phyloP scores from a whole-genome alignment of 78 protist genomes.

The Parvularia atlantis region DNA sequence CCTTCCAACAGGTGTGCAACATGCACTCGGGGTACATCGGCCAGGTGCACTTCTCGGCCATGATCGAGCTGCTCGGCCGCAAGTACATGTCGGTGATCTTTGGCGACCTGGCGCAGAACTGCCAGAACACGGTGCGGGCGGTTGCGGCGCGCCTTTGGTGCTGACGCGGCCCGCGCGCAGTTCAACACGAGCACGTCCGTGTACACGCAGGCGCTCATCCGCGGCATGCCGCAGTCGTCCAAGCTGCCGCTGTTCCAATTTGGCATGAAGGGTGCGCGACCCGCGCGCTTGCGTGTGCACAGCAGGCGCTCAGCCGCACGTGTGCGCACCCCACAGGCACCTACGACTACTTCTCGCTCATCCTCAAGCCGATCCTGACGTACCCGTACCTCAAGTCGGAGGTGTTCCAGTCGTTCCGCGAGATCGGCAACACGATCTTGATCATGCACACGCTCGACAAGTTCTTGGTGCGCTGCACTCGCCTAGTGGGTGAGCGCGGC shows the following conservation, averaged over 20 bases:
- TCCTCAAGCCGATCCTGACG: slow-evolving; percentile 32
- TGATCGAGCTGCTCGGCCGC: slow-evolving; percentile 15
- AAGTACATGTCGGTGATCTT: background rate
- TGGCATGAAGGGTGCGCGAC: slow-evolving; percentile 8
- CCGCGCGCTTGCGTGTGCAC: no score
- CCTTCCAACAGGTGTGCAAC: slow-evolving; percentile 26
- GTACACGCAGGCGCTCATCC: slow-evolving; percentile 14
- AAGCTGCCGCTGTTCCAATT: slow-evolving; percentile 36
- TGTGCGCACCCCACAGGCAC: no score
- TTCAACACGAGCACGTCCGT: background rate
- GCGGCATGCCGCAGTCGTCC: slow-evolving; percentile 2
- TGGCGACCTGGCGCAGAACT: background rate
- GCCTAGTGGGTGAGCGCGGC: slow-evolving; percentile 16
- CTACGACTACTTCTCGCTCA: slow-evolving; percentile 32
- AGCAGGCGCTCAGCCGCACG: no score
- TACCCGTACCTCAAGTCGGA: slow-evolving; percentile 65
- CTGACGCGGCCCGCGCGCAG: slow-evolving; percentile 40
- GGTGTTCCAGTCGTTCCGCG: slow-evolving; percentile 67
- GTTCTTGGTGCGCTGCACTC: slow-evolving; percentile 4
- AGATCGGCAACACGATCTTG: slow-evolving; percentile 55
- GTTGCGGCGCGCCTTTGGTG: background rate
- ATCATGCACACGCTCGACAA: slow-evolving; percentile 52
- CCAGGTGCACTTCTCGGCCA: background rate
- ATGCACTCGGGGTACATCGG: slow-evolving; percentile 17
- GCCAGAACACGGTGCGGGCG: background rate